Conservation (phyloP, 2,329 filamentous ascomycete species). For the Fusarium beomiforme region DNA sequence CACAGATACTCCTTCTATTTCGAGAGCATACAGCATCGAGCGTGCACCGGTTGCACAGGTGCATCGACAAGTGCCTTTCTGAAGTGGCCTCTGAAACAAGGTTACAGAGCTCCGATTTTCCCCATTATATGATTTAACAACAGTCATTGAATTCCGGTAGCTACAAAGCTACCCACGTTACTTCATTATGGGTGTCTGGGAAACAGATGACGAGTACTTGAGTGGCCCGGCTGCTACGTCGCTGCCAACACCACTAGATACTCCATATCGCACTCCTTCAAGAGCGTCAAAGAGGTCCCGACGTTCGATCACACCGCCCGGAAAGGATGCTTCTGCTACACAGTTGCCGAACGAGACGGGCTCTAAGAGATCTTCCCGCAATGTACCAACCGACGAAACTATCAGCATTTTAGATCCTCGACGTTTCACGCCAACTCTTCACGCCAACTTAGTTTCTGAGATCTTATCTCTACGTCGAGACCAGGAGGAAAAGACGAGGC, state of each 20-base stretch:
- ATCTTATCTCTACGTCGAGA: constrained; percentile 89
- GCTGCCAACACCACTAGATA: constrained; percentile 76
- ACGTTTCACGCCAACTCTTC: constrained; percentile 92
- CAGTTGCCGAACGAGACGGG: constrained; percentile 56
- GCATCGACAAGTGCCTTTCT: neutral
- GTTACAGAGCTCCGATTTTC: neutral
- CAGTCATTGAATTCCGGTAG: neutral
- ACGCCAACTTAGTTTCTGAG: constrained; percentile 93
- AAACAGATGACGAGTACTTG: constrained; percentile 71
- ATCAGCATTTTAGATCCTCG: constrained; percentile 85
- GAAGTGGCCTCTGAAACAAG: neutral
- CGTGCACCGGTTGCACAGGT: constrained; percentile 32
- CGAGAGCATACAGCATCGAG: constrained; percentile 5
- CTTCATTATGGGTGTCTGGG: constrained; percentile 65
- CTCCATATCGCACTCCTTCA: constrained; percentile 78
- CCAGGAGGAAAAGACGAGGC: constrained; percentile 86
- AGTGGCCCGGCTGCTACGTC: constrained; percentile 63
- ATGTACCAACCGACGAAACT: constrained; percentile 72
- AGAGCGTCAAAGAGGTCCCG: constrained; percentile 69
- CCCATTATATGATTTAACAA: neutral
- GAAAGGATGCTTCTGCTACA: constrained; percentile 67
- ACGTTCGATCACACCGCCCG: constrained; percentile 73
- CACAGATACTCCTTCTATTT: neutral
- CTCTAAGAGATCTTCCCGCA: constrained; percentile 64
- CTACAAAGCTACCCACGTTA: neutral